phyloP scores from a whole-genome alignment of 768 basidiomycete species.

The Scleroderma bovista region DNA sequence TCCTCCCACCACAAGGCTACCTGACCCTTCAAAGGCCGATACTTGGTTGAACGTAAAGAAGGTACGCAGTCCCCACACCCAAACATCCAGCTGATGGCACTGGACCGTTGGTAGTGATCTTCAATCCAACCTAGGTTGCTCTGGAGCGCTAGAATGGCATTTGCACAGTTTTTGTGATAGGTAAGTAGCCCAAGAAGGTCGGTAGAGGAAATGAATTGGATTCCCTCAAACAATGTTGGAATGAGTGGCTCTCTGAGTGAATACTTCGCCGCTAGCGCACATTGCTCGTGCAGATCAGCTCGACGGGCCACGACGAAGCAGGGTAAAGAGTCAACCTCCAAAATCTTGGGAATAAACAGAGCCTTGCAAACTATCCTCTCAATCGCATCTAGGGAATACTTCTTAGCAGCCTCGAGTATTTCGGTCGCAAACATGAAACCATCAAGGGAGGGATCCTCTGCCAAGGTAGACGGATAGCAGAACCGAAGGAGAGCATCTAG shows the following conservation, averaged over 20 bases:
- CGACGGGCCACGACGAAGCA: conserved; percentile 29
- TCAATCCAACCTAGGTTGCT: conserved; percentile 8
- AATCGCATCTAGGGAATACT: conserved; percentile 12
- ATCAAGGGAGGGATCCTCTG: conserved; percentile 13
- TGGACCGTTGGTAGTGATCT: conserved; percentile 2
- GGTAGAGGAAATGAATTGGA: conserved; percentile 19
- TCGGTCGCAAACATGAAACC: conserved; percentile 1
- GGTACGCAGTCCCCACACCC: too few relatives aligned
- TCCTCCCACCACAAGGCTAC: conserved; percentile 3
- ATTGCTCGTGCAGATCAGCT: conserved; percentile 17
- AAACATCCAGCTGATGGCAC: too few relatives aligned
- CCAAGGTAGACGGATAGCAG: conserved; percentile 21
- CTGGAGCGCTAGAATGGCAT: conserved; percentile 5
- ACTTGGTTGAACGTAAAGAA: too few relatives aligned
- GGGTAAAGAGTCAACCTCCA: conserved; percentile 19
- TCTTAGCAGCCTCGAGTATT: conserved; percentile 12
- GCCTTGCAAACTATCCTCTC: conserved; percentile 15
- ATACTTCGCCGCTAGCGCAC: conserved; percentile 23
- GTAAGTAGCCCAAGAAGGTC: conserved; percentile 22
- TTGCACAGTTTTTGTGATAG: conserved; percentile 13
- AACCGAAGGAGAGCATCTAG: conserved; percentile 22
- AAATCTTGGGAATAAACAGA: conserved; percentile 12
- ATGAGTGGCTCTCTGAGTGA: conserved; percentile 22
- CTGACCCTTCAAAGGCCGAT: too few relatives aligned
- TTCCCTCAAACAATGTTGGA: conserved; percentile 19